A percentile compares a stretch with the other conserved stretches of the same genome.
Evolutionary conservation across 2,329 filamentous ascomycete genomes (phyloP).

Genomic region (Penicillium sp.): DNA sequence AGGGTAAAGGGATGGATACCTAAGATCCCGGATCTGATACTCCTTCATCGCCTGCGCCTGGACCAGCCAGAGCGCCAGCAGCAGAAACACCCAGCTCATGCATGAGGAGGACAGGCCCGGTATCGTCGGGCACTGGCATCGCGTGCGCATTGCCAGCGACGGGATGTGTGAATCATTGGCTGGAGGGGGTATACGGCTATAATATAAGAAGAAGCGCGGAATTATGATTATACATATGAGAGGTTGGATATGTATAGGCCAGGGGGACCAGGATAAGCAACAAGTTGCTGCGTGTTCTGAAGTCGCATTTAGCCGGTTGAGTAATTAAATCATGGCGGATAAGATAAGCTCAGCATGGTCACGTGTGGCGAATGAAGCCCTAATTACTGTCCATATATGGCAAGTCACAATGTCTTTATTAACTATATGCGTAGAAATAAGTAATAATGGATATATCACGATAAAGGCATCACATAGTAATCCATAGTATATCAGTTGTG

Average conservation of each 20-base stretch:
- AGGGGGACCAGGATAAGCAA: neutral
- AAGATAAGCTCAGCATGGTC: neutral
- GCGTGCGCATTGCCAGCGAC: conserved; percentile 38
- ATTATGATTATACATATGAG: neutral
- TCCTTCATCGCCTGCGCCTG: conserved; percentile 11
- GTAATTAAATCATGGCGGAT: neutral
- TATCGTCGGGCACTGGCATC: conserved; percentile 37
- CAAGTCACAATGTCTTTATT: neutral
- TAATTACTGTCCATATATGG: neutral
- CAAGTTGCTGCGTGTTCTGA: conserved; percentile 1
- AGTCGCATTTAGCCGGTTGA: neutral
- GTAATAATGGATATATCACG: too few relatives aligned
- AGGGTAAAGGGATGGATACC: conserved; percentile 1
- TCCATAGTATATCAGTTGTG: too few relatives aligned
- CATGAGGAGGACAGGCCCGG: conserved; percentile 28
- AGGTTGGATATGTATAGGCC: neutral
- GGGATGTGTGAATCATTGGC: conserved; percentile 13
- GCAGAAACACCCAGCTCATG: conserved; percentile 27
- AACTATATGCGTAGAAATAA: neutral
- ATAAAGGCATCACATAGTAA: too few relatives aligned
- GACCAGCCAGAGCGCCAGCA: conserved; percentile 32
- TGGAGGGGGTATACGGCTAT: neutral
- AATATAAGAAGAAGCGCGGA: neutral
- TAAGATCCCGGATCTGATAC: conserved; percentile 11
- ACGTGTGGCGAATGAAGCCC: neutral